A percentile compares a stretch with the other conserved stretches of the same genome.
These are phyloP conservation scores for Stachybotrys echinatus DNA, from an alignment of 2,329 filamentous ascomycete species.

Conservation along the genomic window DNA sequence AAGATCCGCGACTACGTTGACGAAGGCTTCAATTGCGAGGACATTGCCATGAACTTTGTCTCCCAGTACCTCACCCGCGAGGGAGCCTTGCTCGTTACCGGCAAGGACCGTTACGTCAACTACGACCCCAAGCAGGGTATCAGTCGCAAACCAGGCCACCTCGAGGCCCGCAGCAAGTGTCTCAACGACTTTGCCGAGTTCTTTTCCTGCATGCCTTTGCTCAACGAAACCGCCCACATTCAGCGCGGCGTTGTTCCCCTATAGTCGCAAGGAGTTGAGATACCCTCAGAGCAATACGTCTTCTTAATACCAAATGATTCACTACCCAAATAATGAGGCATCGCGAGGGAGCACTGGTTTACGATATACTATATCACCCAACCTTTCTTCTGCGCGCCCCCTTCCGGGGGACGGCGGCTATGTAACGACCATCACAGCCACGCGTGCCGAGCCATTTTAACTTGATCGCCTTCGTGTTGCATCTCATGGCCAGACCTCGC, in stretches of 20 bases:
- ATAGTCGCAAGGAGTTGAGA: not conserved
- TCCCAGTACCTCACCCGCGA: conserved; percentile 25
- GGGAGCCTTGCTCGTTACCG: conserved; percentile 27
- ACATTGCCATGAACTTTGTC: conserved; percentile 33
- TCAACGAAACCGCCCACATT: conserved; percentile 26
- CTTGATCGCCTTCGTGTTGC: not conserved
- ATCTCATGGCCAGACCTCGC: not conserved
- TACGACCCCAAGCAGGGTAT: conserved; percentile 24
- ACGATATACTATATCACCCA: not conserved
- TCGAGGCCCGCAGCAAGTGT: conserved; percentile 27
- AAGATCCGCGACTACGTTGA: conserved; percentile 31
- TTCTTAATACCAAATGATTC: not conserved
- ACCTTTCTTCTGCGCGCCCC: not conserved
- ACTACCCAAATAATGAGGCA: not conserved
- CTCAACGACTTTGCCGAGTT: conserved; percentile 26
- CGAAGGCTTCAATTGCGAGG: conserved; percentile 33
- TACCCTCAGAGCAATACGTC: not conserved
- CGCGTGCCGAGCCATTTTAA: not conserved
- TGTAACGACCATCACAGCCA: not conserved
- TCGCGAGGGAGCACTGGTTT: not conserved
- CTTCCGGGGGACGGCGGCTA: too few species aligned
- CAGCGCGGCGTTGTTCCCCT: conserved; percentile 23
- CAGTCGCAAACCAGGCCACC: conserved; percentile 24
- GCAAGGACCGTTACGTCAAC: conserved; percentile 25
- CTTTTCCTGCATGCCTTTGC: conserved; percentile 28